Conservation (phyloP, 306 rosid species). For the Pyrus communis region DNA sequence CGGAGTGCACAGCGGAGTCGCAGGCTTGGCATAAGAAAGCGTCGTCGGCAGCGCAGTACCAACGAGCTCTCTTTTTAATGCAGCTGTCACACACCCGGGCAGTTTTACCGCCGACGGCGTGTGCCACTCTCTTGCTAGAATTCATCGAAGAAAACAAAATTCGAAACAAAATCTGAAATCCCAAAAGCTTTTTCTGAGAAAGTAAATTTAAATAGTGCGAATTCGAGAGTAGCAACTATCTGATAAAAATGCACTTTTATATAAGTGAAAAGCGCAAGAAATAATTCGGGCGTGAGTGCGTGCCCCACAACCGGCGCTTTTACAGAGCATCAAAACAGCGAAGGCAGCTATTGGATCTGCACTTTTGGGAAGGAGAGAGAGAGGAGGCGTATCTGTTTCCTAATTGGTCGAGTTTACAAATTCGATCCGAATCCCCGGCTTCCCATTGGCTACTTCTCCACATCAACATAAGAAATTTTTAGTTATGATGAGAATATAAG, state of each 20-base stretch:
- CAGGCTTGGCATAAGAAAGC: conserved; percentile 85
- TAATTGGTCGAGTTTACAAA: conserved; percentile 37
- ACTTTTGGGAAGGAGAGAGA: no score
- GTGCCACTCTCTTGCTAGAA: conserved; percentile 33
- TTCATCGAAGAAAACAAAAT: conserved; percentile 19
- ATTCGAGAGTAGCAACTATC: not conserved
- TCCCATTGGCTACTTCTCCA: conserved; percentile 34
- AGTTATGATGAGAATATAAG: no score
- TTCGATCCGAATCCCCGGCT: conserved; percentile 36
- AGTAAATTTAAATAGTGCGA: not conserved
- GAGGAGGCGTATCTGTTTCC: conserved; percentile 49
- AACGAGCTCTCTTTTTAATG: conserved; percentile 69
- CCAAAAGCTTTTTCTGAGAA: not conserved
- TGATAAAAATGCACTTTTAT: not conserved
- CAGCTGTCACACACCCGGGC: conserved; percentile 91
- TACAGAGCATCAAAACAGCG: not conserved
- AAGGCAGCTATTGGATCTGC: conserved; percentile 10
- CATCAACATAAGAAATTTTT: not conserved
- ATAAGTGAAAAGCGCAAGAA: not conserved
- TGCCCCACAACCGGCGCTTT: conserved; percentile 70
- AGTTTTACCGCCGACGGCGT: conserved; percentile 62
- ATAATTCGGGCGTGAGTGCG: not conserved
- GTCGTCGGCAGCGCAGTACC: conserved; percentile 97
- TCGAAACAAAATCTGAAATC: not conserved
- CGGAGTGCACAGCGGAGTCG: conserved; percentile 74